Conservation (phyloP, 331 rosid genomes). For the Quercus lobata region DNA sequence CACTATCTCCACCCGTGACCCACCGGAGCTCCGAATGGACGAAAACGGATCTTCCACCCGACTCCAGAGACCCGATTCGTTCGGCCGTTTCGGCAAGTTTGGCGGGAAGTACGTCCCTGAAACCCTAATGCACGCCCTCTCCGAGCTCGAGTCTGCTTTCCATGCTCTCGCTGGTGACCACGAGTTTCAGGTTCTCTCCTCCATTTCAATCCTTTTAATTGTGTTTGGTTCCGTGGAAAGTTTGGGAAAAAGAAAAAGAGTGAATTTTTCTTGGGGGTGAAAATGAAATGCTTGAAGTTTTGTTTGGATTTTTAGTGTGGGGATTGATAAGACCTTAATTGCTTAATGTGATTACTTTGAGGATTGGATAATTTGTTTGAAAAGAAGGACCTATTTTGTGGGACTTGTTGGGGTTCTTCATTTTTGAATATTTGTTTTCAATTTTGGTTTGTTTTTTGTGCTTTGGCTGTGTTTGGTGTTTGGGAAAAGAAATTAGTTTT, state of each 20-base stretch:
- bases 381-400: too few relatives aligned
- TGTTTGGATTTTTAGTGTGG: too few relatives aligned
- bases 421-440: too few relatives aligned
- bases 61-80: slow-evolving; percentile 59
- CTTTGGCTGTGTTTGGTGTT: too few relatives aligned
- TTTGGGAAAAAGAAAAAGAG: neutral
- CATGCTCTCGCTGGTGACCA: slow-evolving; percentile 55
- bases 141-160: slow-evolving; percentile 70
- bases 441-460: too few relatives aligned
- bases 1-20: slow-evolving; percentile 30
- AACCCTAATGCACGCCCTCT: slow-evolving; percentile 67
- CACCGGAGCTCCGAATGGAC: slow-evolving; percentile 32
- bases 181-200: slow-evolving; percentile 60
- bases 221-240: neutral
- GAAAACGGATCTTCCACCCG: neutral
- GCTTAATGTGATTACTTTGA: too few relatives aligned
- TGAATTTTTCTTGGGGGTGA: neutral
- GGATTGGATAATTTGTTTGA: too few relatives aligned
- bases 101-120: slow-evolving; percentile 83
- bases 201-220: too few relatives aligned
- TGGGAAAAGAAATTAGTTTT: too few relatives aligned
- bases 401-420: too few relatives aligned
- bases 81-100: slow-evolving; percentile 64
- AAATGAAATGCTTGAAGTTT: too few relatives aligned
- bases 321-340: too few relatives aligned